phyloP scores from a whole-genome alignment of 495 filamentous ascomycete species.

The Clavariopsis aquatica region DNA sequence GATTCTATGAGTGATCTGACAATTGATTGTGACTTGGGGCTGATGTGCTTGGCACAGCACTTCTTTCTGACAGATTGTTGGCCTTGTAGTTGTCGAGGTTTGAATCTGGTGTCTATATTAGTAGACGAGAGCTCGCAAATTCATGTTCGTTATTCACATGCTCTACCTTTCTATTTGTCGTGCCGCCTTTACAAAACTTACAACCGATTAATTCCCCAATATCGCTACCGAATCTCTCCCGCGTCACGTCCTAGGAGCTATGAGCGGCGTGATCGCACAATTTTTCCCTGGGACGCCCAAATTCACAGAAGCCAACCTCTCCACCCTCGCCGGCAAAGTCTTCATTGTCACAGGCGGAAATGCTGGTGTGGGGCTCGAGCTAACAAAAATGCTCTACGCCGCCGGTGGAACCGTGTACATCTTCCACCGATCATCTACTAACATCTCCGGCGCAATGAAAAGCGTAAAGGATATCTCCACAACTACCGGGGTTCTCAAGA shows the following conservation, averaged over 20 bases:
- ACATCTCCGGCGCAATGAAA: neutral
- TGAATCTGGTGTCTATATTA: no score
- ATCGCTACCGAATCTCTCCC: no score
- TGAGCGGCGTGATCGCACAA: conserved; percentile 4
- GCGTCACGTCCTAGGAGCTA: no score
- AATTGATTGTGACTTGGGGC: neutral
- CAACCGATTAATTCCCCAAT: no score
- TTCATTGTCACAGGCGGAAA: conserved; percentile 35
- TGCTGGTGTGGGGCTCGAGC: conserved; percentile 45
- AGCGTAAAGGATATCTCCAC: neutral
- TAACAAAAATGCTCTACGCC: conserved; percentile 47
- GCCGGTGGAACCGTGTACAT: conserved; percentile 48
- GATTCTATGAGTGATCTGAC: neutral
- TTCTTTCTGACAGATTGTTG: neutral
- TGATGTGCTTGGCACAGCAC: neutral
- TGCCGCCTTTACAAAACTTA: no score
- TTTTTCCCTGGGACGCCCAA: neutral
- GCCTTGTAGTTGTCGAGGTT: neutral
- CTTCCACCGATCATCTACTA: conserved; percentile 38
- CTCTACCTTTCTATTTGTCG: neutral
- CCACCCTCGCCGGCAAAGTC: conserved; percentile 13
- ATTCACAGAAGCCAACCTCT: conserved; percentile 15
- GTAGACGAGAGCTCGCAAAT: no score
- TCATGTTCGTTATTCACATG: neutral
- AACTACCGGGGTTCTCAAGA: conserved; percentile 10